Base-by-base conservation (phyloP, 1,139 yeast genomes). In the Kazachstania sp. region DNA sequence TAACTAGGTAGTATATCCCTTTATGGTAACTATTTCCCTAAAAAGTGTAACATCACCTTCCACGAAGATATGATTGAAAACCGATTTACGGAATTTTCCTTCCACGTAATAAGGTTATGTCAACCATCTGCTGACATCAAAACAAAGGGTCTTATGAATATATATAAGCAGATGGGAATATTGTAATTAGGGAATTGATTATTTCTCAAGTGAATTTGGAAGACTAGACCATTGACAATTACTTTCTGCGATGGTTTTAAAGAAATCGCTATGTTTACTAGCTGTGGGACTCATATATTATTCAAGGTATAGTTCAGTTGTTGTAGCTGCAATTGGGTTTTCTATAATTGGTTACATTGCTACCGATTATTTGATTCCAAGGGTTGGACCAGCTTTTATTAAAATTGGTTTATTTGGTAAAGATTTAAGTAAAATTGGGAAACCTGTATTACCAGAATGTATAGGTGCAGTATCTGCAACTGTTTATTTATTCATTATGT, bases 401-500 rank as follows among this genome's bases (percentile, higher is more conserved):
- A 74, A 75, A 49, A 79, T 84, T 40, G 98, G 98, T 0, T 73
- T 92, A 23, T 78, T 72, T 53, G 99, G 99, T 7, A 79, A 75
- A 53, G 99, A 92, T 61, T 59, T 87, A 63, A 81, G 88, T 45
- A 92, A 92, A 63, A 68, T 69, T 11, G 75, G 73, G n/a, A 75
- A 72, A 23, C 94, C 95, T 0, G 72, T 80, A 6, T 74, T 90
- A 13, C 94, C 98, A 1, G 99, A 92, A 66, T 78, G 95, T 0
- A 83, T 90, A 74, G 99, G 99, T 2, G 82, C 86, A 1, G 84
- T 90, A 0, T 77, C 88, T 8, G 95, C 96, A 0, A 73, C 85
- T 2, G 81, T 90, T 0, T 90, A 88, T 61, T 66, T 92, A 52
- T 79, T 88, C 56, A 67, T 84, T 43, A 83, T 92, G 88, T 78